Percentiles rank a stretch among this genome's conserved stretches.
Evolutionary conservation across 2,329 filamentous ascomycete genomes (phyloP).

Genomic region (Colletotrichum abscissum): DNA sequence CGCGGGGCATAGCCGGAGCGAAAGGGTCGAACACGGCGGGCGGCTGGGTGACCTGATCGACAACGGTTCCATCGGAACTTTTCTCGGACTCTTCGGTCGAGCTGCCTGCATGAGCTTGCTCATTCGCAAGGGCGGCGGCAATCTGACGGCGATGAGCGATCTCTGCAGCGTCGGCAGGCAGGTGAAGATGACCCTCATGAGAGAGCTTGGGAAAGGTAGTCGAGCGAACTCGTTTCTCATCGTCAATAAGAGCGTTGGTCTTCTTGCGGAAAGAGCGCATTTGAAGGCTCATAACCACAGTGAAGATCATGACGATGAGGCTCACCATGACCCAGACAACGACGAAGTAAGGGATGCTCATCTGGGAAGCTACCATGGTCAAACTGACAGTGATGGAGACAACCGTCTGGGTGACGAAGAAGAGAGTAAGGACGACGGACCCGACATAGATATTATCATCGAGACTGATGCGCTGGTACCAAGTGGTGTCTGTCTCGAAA

Average conservation of each 20-base stretch:
- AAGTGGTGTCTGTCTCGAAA: conserved; percentile 2
- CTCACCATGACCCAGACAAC: conserved; percentile 23
- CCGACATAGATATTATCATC: conserved; percentile 11
- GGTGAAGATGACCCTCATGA: not conserved
- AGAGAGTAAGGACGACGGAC: not conserved
- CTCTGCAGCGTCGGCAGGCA: conserved; percentile 23
- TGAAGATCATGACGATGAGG: conserved; percentile 5
- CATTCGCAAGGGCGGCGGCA: not conserved
- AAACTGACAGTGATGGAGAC: conserved; percentile 1
- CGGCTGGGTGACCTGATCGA: not conserved
- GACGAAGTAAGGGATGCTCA: not conserved
- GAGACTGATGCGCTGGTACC: conserved; percentile 23
- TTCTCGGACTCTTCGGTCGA: not conserved
- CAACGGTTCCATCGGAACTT: not conserved
- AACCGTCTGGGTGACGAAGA: conserved; percentile 5
- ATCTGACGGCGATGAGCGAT: conserved; percentile 12
- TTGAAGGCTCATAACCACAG: not conserved
- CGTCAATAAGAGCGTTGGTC: conserved; percentile 1
- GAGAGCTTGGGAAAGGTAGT: not conserved
- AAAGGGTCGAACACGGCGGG: not conserved
- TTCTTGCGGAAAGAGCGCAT: conserved; percentile 22
- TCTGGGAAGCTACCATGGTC: not conserved
- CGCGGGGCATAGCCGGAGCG: not conserved
- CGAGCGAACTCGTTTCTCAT: conserved; percentile 10
- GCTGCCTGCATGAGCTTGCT: not conserved